phyloP scores from a whole-genome alignment of 2,329 filamentous ascomycete genomes.

The Microsporum audouinii region DNA sequence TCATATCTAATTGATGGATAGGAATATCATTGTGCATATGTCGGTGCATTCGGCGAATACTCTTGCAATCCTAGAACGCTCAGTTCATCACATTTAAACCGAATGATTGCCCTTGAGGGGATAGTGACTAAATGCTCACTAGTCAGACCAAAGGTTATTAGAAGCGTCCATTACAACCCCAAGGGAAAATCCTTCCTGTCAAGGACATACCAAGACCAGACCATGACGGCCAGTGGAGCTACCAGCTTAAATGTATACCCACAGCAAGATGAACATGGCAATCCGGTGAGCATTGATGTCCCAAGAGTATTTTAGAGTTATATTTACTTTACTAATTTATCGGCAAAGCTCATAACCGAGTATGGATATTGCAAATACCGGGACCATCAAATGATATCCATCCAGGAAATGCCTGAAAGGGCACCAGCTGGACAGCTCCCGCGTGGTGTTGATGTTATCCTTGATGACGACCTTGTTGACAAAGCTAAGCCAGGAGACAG shows the following conservation, averaged over 20 bases:
- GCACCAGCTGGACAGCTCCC: constrained; percentile 92
- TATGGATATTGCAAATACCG: constrained; percentile 93
- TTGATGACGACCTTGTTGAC: constrained; percentile 94
- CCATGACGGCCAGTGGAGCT: constrained; percentile 79
- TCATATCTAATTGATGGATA: neutral
- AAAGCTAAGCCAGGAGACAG: constrained; percentile 89
- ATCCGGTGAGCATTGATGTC: constrained; percentile 46
- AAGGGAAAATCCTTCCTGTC: constrained; percentile 74
- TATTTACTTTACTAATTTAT: neutral
- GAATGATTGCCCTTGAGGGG: constrained; percentile 93
- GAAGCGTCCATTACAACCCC: constrained; percentile 95
- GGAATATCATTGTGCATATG: constrained; percentile 86
- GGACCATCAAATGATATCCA: constrained; percentile 94
- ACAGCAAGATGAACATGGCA: constrained; percentile 83
- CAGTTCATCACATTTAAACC: constrained; percentile 78
- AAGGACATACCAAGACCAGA: constrained; percentile 88
- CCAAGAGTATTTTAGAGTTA: neutral
- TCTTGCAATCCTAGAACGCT: constrained; percentile 90
- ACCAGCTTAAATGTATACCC: constrained; percentile 89
- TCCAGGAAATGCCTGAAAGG: constrained; percentile 97
- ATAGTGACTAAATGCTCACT: constrained; percentile 95
- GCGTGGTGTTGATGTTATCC: constrained; percentile 85
- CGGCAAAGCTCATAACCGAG: constrained; percentile 62
- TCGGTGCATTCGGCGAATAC: constrained; percentile 89
- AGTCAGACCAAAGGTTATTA: constrained; percentile 92